Percentiles rank a stretch among this genome's conserved stretches.
These are phyloP conservation scores for Monosporascus sp. DNA, from an alignment of 2,329 filamentous ascomycete species.

Conservation along the genomic window DNA sequence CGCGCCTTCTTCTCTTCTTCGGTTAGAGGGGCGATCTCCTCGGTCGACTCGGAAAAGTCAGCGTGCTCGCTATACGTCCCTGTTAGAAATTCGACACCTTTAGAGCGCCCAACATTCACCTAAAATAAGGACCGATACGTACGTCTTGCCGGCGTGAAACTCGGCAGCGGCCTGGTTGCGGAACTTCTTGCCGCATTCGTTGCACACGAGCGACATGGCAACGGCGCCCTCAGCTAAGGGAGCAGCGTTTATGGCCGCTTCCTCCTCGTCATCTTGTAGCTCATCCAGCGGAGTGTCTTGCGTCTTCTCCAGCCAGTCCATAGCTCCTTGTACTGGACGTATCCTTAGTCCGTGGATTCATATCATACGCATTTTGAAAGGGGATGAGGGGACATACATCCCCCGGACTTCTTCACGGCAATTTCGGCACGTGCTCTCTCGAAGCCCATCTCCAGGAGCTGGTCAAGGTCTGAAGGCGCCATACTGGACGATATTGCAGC, in stretches of 20 bases:
- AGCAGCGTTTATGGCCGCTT: constrained; percentile 46
- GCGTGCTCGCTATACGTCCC: constrained; percentile 61
- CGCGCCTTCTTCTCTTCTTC: constrained; percentile 85
- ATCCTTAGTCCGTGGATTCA: constrained; percentile 6
- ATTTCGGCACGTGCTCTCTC: constrained; percentile 76
- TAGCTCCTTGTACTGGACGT: constrained; percentile 69
- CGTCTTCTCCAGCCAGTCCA: constrained; percentile 93
- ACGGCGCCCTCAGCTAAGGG: constrained; percentile 65
- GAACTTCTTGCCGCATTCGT: constrained; percentile 92
- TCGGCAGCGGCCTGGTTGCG: constrained; percentile 74
- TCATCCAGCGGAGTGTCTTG: constrained; percentile 83
- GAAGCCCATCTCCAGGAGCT: constrained; percentile 71
- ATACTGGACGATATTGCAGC: constrained; percentile 33
- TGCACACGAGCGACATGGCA: constrained; percentile 82
- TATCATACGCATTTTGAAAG: background rate
- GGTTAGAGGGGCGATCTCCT: constrained; percentile 84
- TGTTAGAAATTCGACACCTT: background rate
- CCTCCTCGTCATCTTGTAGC: constrained; percentile 55
- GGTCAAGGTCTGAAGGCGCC: constrained; percentile 54
- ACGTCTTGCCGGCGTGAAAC: constrained; percentile 87
- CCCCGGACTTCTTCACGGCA: constrained; percentile 77
- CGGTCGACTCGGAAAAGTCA: constrained; percentile 89
- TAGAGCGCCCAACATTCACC: no score
- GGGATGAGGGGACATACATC: constrained; percentile 49
- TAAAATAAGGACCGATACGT: constrained; percentile 20